Base-by-base conservation (phyloP, 2,329 filamentous ascomycete genomes). In the Elsinoe necatrix region DNA sequence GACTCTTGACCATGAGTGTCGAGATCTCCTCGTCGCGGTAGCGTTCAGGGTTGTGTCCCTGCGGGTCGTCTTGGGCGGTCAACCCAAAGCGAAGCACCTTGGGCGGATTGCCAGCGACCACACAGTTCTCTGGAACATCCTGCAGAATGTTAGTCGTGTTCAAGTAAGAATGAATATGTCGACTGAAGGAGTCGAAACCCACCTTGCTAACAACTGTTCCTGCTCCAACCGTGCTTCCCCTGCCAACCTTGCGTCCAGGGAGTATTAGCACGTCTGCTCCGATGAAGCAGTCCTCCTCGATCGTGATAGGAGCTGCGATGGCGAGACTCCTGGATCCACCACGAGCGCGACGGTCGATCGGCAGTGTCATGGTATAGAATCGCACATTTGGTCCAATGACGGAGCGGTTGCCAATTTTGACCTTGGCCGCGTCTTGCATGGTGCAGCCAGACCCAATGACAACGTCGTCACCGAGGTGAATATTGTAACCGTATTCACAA, bases 401-500 rank as follows among this genome's bases (percentile, higher is more conserved):
- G 54, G 82, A 83, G 58, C 87, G 82, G 60, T 88, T 82, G 2
- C 91, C 91, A 65, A 97, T 90, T 47, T 77, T 83, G 59, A 97
- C 86, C 61, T 84, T 79, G 67, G 85, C 87, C n/a, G 90, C 85
- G 68, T 98, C 93, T 57, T 91, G 82, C 66, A 97, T 85, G 23
- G 84, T 85, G 70, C 91, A 96, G 65, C 89, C 87, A 56, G 87
- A 81, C 16, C 86, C 88, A 62, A 98, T 87, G 56, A 85, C 81
- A 2, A 95, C 89, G 61, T 93, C 85, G 63, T 91, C 85, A 11
- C 88, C 91, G 62, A 98, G 87, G 48, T 81, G 80, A 64, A 97
- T 86, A 69, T 98, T 97, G 73, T 95, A 97, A 0, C 93, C 93
- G 66, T 96, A 96, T 66, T 96, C 90, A 68, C 92, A 96, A 47